Evolutionary conservation across 306 rosid genomes (phyloP).

Genomic region (Acacia melanoxylon): DNA sequence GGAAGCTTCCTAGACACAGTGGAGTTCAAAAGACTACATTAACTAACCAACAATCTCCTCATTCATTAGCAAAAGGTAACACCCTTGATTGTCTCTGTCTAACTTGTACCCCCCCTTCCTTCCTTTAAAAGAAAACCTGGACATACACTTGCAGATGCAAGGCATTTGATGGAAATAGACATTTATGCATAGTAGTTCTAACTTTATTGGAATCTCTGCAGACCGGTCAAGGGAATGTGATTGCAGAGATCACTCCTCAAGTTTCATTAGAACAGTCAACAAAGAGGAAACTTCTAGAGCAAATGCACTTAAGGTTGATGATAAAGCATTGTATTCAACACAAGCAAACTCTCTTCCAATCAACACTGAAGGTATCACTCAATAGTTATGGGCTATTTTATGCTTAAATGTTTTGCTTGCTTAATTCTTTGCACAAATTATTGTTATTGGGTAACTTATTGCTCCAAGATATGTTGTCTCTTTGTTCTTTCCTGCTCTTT

Average conservation of each 20-base stretch:
- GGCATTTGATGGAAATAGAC: conserved; percentile 6
- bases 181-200: not conserved
- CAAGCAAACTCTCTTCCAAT: not conserved
- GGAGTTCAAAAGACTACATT: conserved; percentile 19
- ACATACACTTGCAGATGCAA: not conserved
- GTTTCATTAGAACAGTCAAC: not conserved
- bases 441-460: not conserved
- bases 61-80: conserved; percentile 42
- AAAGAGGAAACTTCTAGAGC: conserved; percentile 3
- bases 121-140: not conserved
- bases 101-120: not conserved
- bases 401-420: not conserved
- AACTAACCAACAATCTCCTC: conserved; percentile 33
- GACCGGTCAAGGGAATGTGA: not conserved
- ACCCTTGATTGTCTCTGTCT: not conserved
- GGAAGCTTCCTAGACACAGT: conserved; percentile 29
- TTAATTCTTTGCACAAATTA: not conserved
- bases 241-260: not conserved
- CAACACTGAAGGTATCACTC: not conserved
- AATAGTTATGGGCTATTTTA: not conserved
- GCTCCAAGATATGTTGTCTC: not conserved
- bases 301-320: not conserved
- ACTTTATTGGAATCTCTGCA: conserved; percentile 3
- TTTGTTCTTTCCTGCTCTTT: not conserved
- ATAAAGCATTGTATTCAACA: not conserved